These are phyloP conservation scores for Epithele typhae DNA, from an alignment of 768 basidiomycete species.

Conservation along the genomic window DNA sequence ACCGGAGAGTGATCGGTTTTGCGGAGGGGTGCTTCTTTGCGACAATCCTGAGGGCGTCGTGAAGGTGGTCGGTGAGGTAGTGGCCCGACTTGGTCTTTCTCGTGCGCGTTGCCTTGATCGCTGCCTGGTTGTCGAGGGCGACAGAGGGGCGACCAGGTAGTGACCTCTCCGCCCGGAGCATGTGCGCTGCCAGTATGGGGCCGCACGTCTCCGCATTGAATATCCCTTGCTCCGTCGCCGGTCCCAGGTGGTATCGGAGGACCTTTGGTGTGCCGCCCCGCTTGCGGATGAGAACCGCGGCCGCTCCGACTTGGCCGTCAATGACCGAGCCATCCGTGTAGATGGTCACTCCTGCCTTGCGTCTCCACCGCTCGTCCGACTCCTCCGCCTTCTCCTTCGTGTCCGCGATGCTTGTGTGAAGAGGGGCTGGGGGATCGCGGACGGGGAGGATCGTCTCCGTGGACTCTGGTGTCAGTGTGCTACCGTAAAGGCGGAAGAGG, in stretches of 20 bases:
- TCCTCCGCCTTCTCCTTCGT: too few species aligned
- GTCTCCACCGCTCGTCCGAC: too few species aligned
- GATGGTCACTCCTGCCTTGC: too few species aligned
- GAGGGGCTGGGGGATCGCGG: too few species aligned
- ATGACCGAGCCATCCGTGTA: constrained; percentile 28
- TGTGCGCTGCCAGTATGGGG: constrained; percentile 24
- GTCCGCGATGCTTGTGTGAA: too few species aligned
- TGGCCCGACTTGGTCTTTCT: constrained; percentile 2
- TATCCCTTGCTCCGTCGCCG: constrained; percentile 18
- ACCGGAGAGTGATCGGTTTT: constrained; percentile 4
- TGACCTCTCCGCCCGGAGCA: constrained; percentile 22
- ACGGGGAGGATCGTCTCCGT: too few species aligned
- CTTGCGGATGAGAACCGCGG: constrained; percentile 21
- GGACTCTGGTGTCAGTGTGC: constrained; percentile 6
- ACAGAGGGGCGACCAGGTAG: not conserved
- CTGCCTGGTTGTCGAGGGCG: not conserved
- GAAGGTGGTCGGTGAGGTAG: constrained; percentile 6
- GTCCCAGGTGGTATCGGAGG: constrained; percentile 21
- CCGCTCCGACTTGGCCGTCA: constrained; percentile 24
- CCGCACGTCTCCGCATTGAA: constrained; percentile 30
- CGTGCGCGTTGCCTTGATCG: not conserved
- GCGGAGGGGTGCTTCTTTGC: not conserved
- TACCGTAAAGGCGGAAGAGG: constrained; percentile 6
- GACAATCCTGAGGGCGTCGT: not conserved
- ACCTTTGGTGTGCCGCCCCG: not conserved